Percentiles rank a stretch among this genome's conserved stretches.
Evolutionary conservation across 495 filamentous ascomycete genomes (phyloP).

Genomic region (Penicillium nucicola): DNA sequence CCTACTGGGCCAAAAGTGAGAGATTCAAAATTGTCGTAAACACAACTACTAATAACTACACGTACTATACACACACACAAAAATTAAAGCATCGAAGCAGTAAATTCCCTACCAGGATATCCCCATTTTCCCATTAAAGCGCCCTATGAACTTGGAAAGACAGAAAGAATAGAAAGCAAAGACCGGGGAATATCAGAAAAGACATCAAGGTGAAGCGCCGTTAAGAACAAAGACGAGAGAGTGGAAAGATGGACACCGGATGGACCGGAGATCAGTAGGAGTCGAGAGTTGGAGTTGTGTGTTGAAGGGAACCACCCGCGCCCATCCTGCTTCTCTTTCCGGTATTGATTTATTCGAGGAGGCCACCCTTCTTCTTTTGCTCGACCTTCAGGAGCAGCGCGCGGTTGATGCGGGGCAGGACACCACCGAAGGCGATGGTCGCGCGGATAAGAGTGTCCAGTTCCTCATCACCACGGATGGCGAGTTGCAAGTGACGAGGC

Average conservation of each 20-base stretch:
- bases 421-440: slow-evolving; percentile 97
- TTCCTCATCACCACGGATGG: slow-evolving; percentile 98
- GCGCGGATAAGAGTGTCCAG: slow-evolving; percentile 95
- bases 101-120: slow-evolving; percentile 39
- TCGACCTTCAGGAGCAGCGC: slow-evolving; percentile 97
- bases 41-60: background rate
- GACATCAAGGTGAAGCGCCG: slow-evolving; percentile 29
- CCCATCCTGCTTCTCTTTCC: slow-evolving; percentile 6
- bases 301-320: background rate
- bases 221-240: slow-evolving; percentile 20
- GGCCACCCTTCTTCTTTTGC: slow-evolving; percentile 92
- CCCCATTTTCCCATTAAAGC: slow-evolving; percentile 46
- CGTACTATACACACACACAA: background rate
- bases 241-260: slow-evolving; percentile 7
- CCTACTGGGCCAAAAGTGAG: too few relatives aligned
- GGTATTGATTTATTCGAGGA: slow-evolving; percentile 46
- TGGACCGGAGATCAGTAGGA: background rate
- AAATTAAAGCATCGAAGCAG: slow-evolving; percentile 15
- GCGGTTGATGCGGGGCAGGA: slow-evolving; percentile 97
- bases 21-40: background rate
- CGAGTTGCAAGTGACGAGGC: slow-evolving; percentile 94
- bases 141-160: slow-evolving; percentile 35
- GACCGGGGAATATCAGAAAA: slow-evolving; percentile 30
- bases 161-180: slow-evolving; percentile 22
- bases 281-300: background rate